These are phyloP conservation scores for Orbilia ellipsospora DNA, from an alignment of 2,329 filamentous ascomycete species.

Conservation along the genomic window DNA sequence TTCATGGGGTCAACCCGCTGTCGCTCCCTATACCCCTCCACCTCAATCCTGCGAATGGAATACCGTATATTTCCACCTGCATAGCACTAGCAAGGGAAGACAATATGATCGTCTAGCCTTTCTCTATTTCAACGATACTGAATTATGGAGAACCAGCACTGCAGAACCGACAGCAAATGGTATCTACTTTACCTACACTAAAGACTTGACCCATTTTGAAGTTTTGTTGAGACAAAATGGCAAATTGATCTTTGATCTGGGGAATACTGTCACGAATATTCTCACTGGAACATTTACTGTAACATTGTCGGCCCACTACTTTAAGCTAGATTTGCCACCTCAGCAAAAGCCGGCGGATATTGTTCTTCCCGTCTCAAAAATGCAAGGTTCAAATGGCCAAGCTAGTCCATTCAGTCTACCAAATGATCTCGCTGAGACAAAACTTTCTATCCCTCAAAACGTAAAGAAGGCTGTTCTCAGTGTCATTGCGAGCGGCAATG, in stretches of 20 bases:
- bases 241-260: slow-evolving; percentile 82
- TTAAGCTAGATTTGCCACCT: slow-evolving; percentile 80
- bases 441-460: slow-evolving; percentile 73
- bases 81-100: slow-evolving; percentile 74
- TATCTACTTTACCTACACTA: slow-evolving; percentile 73
- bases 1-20: slow-evolving; percentile 33
- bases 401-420: slow-evolving; percentile 77
- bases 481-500: slow-evolving; percentile 81
- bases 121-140: slow-evolving; percentile 80
- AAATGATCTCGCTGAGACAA: slow-evolving; percentile 19
- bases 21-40: slow-evolving; percentile 64
- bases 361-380: slow-evolving; percentile 67
- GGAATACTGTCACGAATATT: slow-evolving; percentile 75
- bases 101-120: slow-evolving; percentile 81
- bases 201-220: slow-evolving; percentile 79
- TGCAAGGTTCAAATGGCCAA: slow-evolving; percentile 65
- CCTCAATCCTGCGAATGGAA: slow-evolving; percentile 79
- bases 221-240: slow-evolving; percentile 76
- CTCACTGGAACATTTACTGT: slow-evolving; percentile 81
- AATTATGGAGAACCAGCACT: slow-evolving; percentile 86
- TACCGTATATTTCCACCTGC: slow-evolving; percentile 79
- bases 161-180: slow-evolving; percentile 78
- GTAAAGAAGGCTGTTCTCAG: slow-evolving; percentile 77
- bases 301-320: slow-evolving; percentile 68
- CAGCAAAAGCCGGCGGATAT: slow-evolving; percentile 63